A percentile compares a stretch with the other conserved stretches of the same genome.
phyloP scores from a whole-genome alignment of 164 flowering plant genomes.

The Aristolochia contorta region DNA sequence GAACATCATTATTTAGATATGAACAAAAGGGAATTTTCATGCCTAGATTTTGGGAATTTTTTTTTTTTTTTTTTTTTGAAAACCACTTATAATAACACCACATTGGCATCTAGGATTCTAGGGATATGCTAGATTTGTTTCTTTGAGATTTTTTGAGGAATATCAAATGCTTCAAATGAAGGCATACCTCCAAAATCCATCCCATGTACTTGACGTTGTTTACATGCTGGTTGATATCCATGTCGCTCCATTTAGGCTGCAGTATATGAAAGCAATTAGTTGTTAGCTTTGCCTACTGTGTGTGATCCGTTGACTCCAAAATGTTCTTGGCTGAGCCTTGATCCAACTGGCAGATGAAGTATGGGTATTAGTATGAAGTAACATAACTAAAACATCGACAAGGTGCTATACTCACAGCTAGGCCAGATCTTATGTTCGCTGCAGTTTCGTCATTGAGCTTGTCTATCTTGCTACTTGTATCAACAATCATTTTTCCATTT shows the following conservation, averaged over 20 bases:
- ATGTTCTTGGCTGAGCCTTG: neutral
- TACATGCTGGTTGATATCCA: slow-evolving; percentile 80
- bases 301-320: neutral
- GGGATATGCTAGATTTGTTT: too few species aligned
- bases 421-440: slow-evolving; percentile 45
- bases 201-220: slow-evolving; percentile 86
- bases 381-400: neutral
- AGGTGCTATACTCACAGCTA: slow-evolving; percentile 49
- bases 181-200: slow-evolving; percentile 70
- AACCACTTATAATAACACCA: too few species aligned
- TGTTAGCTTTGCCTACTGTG: neutral
- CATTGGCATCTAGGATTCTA: too few species aligned
- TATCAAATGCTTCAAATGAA: neutral
- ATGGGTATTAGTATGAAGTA: neutral
- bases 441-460: slow-evolving; percentile 55
- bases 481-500: neutral
- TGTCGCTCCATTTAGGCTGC: slow-evolving; percentile 85
- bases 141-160: too few species aligned
- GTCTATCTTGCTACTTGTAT: slow-evolving; percentile 38
- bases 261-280: neutral
- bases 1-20: neutral
- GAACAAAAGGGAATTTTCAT: too few species aligned
- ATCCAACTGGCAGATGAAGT: neutral
- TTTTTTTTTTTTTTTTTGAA: too few species aligned
- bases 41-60: too few species aligned